Evolutionary conservation across 2,329 filamentous ascomycete species (phyloP).

Genomic region (Sporothrix humicola): DNA sequence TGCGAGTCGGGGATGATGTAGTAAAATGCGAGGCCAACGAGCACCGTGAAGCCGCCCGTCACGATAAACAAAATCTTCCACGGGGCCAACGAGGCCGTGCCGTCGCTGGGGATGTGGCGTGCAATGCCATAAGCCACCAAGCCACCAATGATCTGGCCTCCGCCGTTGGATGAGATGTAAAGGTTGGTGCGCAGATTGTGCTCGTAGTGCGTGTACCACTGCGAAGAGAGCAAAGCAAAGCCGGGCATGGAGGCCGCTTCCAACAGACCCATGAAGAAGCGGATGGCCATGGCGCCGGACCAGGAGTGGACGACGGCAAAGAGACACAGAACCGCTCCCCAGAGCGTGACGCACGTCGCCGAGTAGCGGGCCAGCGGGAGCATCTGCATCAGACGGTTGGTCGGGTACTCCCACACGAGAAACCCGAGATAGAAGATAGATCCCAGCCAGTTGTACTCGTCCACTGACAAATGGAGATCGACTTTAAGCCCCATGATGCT

Average conservation of each 20-base stretch:
- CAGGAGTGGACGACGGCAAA: slow-evolving; percentile 68
- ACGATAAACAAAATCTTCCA: slow-evolving; percentile 70
- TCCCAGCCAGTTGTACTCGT: background rate
- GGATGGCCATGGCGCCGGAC: slow-evolving; percentile 65
- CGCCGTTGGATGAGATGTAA: slow-evolving; percentile 2
- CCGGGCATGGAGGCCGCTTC: slow-evolving; percentile 67
- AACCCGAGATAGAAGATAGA: slow-evolving; percentile 52
- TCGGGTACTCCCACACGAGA: slow-evolving; percentile 69
- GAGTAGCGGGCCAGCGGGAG: slow-evolving; percentile 71
- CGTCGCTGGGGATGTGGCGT: background rate
- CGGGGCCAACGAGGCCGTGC: background rate
- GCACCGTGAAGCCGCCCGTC: slow-evolving; percentile 57
- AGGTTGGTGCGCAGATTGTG: background rate
- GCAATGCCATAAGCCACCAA: background rate
- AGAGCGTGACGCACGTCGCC: slow-evolving; percentile 66
- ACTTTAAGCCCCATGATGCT: slow-evolving; percentile 58
- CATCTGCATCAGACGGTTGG: slow-evolving; percentile 66
- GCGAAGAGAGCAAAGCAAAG: background rate
- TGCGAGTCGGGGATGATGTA: slow-evolving; percentile 55
- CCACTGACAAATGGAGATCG: slow-evolving; percentile 48
- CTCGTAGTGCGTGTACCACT: slow-evolving; percentile 10
- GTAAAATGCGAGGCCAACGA: slow-evolving; percentile 55
- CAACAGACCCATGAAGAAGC: slow-evolving; percentile 71
- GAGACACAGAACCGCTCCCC: slow-evolving; percentile 62
- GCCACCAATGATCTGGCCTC: background rate